Percentiles rank a stretch among this genome's conserved stretches.
Conservation (phyloP, 441 rosid genomes). For the Populus hybrid region DNA sequence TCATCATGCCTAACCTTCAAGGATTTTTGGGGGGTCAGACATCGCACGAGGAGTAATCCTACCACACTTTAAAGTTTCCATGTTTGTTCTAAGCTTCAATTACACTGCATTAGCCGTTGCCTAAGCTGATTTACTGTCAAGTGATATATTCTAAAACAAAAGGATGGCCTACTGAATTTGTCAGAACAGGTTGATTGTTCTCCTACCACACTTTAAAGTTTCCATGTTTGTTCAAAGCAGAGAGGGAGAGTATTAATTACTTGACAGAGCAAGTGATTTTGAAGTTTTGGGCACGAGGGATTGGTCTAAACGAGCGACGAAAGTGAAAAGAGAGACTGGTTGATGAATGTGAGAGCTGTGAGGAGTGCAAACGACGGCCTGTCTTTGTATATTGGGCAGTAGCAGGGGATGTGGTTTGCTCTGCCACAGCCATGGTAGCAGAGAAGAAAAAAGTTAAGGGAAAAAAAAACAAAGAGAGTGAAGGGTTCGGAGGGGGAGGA, state of each 20-base stretch:
- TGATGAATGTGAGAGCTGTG: slow-evolving; percentile 51
- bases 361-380: slow-evolving; percentile 33
- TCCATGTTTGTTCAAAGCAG: not conserved
- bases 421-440: slow-evolving; percentile 65
- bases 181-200: not conserved
- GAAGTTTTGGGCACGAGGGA: slow-evolving; percentile 28
- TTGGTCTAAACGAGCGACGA: slow-evolving; percentile 44
- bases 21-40: no score
- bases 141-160: not conserved
- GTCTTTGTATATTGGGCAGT: slow-evolving; percentile 36
- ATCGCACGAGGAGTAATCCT: no score
- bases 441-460: not conserved
- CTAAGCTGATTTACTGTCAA: no score
- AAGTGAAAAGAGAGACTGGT: slow-evolving; percentile 39
- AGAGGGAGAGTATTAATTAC: slow-evolving; percentile 38
- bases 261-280: slow-evolving; percentile 71
- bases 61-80: no score
- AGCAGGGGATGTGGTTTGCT: slow-evolving; percentile 40
- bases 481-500: slow-evolving; percentile 6
- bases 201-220: not conserved
- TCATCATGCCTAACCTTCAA: not conserved
- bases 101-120: no score
- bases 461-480: not conserved
- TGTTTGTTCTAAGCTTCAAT: no score
- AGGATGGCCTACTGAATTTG: not conserved